Evolutionary conservation across 1,284 basidiomycete species (phyloP).

Genomic region (Tremellales sp.): DNA sequence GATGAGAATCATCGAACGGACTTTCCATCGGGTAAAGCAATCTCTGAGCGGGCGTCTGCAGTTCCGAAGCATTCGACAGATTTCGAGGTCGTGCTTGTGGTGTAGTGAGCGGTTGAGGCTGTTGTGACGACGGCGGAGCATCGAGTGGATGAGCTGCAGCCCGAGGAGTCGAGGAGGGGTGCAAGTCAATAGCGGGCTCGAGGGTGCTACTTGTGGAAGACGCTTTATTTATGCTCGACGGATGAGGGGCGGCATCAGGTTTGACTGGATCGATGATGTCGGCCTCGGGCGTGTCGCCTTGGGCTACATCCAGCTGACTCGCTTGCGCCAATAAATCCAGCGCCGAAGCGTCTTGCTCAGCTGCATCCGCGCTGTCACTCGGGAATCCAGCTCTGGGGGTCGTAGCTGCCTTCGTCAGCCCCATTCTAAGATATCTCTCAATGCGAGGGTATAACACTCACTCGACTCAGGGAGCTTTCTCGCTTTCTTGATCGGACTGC

Average conservation of each 20-base stretch:
- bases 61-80: slow-evolving; percentile 14
- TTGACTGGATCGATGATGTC: too few species aligned
- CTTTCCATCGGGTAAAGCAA: slow-evolving; percentile 1
- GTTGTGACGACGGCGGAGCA: background rate
- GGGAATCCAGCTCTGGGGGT: too few species aligned
- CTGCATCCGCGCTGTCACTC: too few species aligned
- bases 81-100: slow-evolving; percentile 19
- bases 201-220: background rate
- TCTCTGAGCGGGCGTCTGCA: slow-evolving; percentile 19
- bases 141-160: background rate
- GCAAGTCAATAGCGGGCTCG: background rate
- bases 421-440: too few species aligned
- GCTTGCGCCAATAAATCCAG: slow-evolving; percentile 42
- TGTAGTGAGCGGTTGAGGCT: slow-evolving; percentile 2
- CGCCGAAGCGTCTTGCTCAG: slow-evolving; percentile 29
- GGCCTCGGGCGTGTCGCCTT: slow-evolving; percentile 3
- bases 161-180: background rate
- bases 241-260: too few species aligned
- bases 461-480: too few species aligned
- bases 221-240: too few species aligned
- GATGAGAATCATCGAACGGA: slow-evolving; percentile 5
- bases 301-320: slow-evolving; percentile 31
- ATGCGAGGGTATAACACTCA: too few species aligned
- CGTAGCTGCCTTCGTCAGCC: too few species aligned
- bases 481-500: slow-evolving; percentile 27